Conservation (phyloP, 2,329 filamentous ascomycete genomes). For the Dactylonectria macrodidyma region DNA sequence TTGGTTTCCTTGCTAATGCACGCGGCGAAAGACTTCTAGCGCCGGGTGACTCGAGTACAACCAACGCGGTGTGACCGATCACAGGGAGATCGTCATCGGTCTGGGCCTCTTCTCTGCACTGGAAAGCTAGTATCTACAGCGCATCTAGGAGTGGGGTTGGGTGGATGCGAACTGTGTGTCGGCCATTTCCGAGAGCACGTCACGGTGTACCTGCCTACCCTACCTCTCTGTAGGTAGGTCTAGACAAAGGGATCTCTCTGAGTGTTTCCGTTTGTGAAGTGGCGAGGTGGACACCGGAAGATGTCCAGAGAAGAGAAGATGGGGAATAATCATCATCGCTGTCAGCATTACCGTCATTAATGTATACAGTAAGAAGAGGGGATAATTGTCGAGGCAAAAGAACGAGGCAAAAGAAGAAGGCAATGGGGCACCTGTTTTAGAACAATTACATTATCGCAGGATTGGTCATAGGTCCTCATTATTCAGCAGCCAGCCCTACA, state of each 20-base stretch:
- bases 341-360: conserved; percentile 9
- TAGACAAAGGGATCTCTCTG: background rate
- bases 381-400: background rate
- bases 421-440: too few species aligned
- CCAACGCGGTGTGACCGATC: conserved; percentile 13
- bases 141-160: conserved; percentile 14
- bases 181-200: conserved; percentile 25
- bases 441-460: background rate
- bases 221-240: background rate
- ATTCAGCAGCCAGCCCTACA: conserved; percentile 8
- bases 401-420: too few species aligned
- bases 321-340: background rate
- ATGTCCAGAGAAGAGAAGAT: background rate
- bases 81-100: background rate
- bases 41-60: conserved; percentile 7
- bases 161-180: conserved; percentile 24
- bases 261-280: background rate
- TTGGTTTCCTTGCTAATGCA: conserved; percentile 19
- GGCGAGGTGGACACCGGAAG: conserved; percentile 2
- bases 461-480: conserved; percentile 6
- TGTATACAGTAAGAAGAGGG: background rate
- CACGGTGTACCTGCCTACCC: conserved; percentile 16
- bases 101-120: background rate
- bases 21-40: conserved; percentile 4
- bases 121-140: conserved; percentile 9